Percentiles rank a stretch among this genome's conserved stretches.
phyloP scores from a whole-genome alignment of 169 alveolate genomes.

The Plasmodium adleri region DNA sequence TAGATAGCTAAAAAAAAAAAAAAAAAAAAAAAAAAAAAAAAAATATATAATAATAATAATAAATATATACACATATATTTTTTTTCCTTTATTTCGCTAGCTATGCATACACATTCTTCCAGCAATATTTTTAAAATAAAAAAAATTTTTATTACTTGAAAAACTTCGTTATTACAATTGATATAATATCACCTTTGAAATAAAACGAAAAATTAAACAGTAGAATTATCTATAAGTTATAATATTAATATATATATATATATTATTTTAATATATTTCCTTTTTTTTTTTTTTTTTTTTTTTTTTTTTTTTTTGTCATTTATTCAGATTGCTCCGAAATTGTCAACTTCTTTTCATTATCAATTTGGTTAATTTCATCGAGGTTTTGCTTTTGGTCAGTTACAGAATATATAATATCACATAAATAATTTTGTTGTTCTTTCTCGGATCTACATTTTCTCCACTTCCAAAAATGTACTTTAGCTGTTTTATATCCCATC shows the following conservation, averaged over 20 bases:
- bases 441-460: conserved; percentile 76
- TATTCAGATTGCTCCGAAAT: conserved; percentile 4
- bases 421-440: conserved; percentile 74
- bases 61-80: too few relatives aligned
- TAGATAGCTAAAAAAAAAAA: too few relatives aligned
- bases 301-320: background rate
- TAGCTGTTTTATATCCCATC: conserved; percentile 66
- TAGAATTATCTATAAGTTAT: too few relatives aligned
- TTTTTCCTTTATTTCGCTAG: too few relatives aligned
- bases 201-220: too few relatives aligned
- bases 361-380: conserved; percentile 20
- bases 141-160: too few relatives aligned
- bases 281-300: background rate
- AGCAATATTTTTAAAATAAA: too few relatives aligned
- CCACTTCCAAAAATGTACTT: conserved; percentile 77
- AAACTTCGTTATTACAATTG: too few relatives aligned
- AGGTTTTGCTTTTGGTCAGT: conserved; percentile 31
- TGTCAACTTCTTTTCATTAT: conserved; percentile 10
- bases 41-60: too few relatives aligned
- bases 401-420: conserved; percentile 71
- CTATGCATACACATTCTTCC: too few relatives aligned
- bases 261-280: background rate
- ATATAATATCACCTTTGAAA: too few relatives aligned
- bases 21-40: too few relatives aligned
- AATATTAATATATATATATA: background rate